Conservation (phyloP, 2,329 filamentous ascomycete species). For the Talaromyces marneffei region DNA sequence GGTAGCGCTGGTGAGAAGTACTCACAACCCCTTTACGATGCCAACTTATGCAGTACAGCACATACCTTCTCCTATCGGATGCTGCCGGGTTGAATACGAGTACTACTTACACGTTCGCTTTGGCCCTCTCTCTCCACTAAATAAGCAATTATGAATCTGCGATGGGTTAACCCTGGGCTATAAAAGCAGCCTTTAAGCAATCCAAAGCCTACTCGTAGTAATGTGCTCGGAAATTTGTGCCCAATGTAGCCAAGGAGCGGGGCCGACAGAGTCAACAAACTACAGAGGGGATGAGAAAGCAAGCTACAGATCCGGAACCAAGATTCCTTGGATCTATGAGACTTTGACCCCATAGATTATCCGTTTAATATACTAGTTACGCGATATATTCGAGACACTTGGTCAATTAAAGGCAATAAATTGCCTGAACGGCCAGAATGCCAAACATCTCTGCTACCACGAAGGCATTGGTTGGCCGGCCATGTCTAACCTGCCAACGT, state of each 20-base stretch:
- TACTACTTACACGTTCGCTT: neutral
- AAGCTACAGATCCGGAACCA: neutral
- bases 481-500: slow-evolving; percentile 13
- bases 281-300: neutral
- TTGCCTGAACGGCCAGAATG: slow-evolving; percentile 1
- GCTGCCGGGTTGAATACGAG: neutral
- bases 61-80: neutral
- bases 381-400: neutral
- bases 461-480: slow-evolving; percentile 11
- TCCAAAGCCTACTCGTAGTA: neutral
- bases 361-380: neutral
- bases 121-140: neutral
- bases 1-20: no score
- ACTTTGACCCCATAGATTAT: neutral
- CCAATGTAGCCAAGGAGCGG: neutral
- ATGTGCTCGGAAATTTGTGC: slow-evolving; percentile 7
- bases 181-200: neutral
- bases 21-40: no score
- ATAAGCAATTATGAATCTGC: neutral
- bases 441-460: slow-evolving; percentile 12
- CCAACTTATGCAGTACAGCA: neutral
- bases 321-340: neutral
- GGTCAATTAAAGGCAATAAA: neutral
- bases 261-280: neutral
- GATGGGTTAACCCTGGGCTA: neutral